Evolutionary conservation across 2,329 filamentous ascomycete species (phyloP).

Genomic region (Fusarium pininemorale): DNA sequence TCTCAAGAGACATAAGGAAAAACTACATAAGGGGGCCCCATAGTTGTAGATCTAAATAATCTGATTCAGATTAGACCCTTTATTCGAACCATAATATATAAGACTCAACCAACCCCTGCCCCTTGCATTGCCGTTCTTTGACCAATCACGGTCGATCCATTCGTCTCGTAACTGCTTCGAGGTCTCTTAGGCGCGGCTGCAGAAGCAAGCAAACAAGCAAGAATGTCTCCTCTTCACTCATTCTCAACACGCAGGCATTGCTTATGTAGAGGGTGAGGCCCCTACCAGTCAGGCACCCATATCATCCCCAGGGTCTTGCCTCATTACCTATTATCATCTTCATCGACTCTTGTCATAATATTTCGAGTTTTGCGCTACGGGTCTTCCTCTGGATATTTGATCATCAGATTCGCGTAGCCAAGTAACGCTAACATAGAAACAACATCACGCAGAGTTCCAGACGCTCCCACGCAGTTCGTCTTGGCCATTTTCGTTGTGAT

Average conservation of each 20-base stretch:
- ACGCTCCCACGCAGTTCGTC: background rate
- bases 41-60: too few relatives aligned
- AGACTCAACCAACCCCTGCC: too few relatives aligned
- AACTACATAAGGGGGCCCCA: too few relatives aligned
- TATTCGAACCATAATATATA: too few relatives aligned
- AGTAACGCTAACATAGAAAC: background rate
- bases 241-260: background rate
- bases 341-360: background rate
- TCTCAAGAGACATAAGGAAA: too few relatives aligned
- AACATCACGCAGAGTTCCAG: background rate
- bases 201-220: background rate
- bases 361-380: background rate
- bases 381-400: conserved; percentile 6
- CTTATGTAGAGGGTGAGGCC: background rate
- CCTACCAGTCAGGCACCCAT: background rate
- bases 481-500: conserved; percentile 11
- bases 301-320: background rate
- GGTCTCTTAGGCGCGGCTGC: conserved; percentile 1
- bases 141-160: conserved; percentile 22
- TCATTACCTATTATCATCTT: background rate
- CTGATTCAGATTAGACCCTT: too few relatives aligned
- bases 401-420: background rate
- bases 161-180: conserved; percentile 12
- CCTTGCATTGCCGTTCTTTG: conserved; percentile 30
- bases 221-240: conserved; percentile 7